These are phyloP conservation scores for Annulohypoxylon nitens DNA, from an alignment of 495 filamentous ascomycete species.

Conservation along the genomic window DNA sequence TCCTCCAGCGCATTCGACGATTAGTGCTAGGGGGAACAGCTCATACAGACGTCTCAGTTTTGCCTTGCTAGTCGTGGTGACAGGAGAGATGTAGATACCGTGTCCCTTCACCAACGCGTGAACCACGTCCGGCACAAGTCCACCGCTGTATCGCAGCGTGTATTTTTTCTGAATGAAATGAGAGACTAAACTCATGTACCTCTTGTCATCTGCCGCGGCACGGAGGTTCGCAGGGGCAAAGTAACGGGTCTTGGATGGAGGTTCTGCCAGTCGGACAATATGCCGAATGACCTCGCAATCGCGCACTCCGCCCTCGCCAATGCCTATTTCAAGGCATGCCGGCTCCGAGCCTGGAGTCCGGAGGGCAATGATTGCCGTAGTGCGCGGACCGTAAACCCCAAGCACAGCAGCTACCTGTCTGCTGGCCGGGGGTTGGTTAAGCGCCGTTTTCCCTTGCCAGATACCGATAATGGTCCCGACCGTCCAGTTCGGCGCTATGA, in stretches of 20 bases:
- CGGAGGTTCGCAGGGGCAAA: constrained; percentile 69
- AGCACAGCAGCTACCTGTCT: constrained; percentile 62
- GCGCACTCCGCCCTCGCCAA: constrained; percentile 40
- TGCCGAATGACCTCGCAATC: constrained; percentile 55
- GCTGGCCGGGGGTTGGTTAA: constrained; percentile 52
- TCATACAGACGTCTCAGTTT: constrained; percentile 67
- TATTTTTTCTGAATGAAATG: constrained; percentile 59
- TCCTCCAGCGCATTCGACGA: constrained; percentile 67
- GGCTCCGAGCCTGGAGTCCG: constrained; percentile 51
- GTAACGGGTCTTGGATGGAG: constrained; percentile 57
- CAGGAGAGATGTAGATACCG: constrained; percentile 65
- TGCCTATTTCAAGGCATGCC: constrained; percentile 59
- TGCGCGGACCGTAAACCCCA: constrained; percentile 65
- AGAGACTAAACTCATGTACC: constrained; percentile 59
- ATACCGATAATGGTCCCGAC: constrained; percentile 67
- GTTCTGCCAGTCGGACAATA: constrained; percentile 43
- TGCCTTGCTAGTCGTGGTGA: constrained; percentile 58
- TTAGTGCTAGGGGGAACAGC: constrained; percentile 62
- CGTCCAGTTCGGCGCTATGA: constrained; percentile 67
- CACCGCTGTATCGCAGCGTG: constrained; percentile 66
- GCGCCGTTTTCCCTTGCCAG: constrained; percentile 61
- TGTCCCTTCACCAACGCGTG: constrained; percentile 66
- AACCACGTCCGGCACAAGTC: constrained; percentile 66
- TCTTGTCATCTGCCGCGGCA: constrained; percentile 56
- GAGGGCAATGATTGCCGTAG: constrained; percentile 62